A percentile compares a stretch with the other conserved stretches of the same genome.
Conservation (phyloP, 2,329 filamentous ascomycete species). For the Fusarium avenaceum region DNA sequence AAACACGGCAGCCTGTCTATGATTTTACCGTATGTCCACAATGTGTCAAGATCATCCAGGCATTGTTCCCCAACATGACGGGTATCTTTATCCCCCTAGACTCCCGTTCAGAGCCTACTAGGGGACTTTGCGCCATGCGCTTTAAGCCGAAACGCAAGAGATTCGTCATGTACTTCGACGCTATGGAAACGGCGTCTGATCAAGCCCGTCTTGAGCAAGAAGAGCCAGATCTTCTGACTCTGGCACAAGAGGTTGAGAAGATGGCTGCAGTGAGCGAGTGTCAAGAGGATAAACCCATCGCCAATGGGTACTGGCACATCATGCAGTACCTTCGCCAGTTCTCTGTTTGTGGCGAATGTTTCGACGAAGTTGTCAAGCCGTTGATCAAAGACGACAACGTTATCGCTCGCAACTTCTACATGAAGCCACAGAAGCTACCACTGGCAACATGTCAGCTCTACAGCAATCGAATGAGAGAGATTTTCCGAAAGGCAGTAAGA, state of each 20-base stretch:
- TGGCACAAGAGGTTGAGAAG: constrained; percentile 74
- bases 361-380: constrained; percentile 82
- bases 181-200: constrained; percentile 70
- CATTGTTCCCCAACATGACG: constrained; percentile 78
- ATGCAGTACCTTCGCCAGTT: constrained; percentile 82
- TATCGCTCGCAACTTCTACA: constrained; percentile 75
- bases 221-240: constrained; percentile 69
- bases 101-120: constrained; percentile 60
- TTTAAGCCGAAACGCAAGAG: constrained; percentile 65
- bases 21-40: constrained; percentile 82
- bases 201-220: constrained; percentile 59
- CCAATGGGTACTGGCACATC: constrained; percentile 79
- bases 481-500: constrained; percentile 77
- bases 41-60: constrained; percentile 79
- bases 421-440: constrained; percentile 67
- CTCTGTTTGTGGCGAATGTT: constrained; percentile 90
- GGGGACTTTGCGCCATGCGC: constrained; percentile 77
- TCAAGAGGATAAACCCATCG: constrained; percentile 70
- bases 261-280: constrained; percentile 74
- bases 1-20: constrained; percentile 72
- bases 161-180: constrained; percentile 72
- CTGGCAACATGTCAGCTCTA: constrained; percentile 82
- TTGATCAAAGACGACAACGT: constrained; percentile 65
- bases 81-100: constrained; percentile 73
- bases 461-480: constrained; percentile 80